Evolutionary conservation across 768 basidiomycete genomes (phyloP).

Genomic region (Leccinum disarticulatum): DNA sequence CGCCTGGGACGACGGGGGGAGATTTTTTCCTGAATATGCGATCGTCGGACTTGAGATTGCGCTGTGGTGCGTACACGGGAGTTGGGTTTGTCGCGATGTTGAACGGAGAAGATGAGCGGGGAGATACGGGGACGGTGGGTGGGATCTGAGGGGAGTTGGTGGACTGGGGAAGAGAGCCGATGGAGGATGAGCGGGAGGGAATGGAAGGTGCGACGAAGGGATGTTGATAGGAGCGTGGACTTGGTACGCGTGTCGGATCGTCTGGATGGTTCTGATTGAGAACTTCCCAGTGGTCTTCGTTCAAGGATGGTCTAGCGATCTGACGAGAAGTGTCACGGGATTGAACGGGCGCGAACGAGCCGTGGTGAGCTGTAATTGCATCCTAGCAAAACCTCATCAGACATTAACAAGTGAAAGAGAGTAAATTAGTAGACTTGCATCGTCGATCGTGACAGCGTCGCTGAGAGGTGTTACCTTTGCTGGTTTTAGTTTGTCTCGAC

Average conservation of each 20-base stretch:
- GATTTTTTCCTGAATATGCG: constrained; percentile 31
- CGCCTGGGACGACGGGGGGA: constrained; percentile 30
- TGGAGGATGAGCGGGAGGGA: constrained; percentile 52
- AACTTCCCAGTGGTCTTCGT: constrained; percentile 51
- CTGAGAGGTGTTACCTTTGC: constrained; percentile 30
- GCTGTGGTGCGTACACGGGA: constrained; percentile 16
- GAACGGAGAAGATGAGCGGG: constrained; percentile 49
- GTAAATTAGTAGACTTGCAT: constrained; percentile 16
- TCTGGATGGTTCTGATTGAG: constrained; percentile 31
- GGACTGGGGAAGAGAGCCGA: constrained; percentile 45
- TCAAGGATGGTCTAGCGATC: constrained; percentile 24
- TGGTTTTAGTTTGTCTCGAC: constrained; percentile 46
- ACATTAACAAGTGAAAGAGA: no score
- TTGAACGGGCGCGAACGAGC: constrained; percentile 9
- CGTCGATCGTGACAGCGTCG: constrained; percentile 29
- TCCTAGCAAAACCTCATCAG: constrained; percentile 17
- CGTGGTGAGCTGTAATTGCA: constrained; percentile 26
- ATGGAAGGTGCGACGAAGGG: constrained; percentile 30
- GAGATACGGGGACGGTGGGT: constrained; percentile 19
- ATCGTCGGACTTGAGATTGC: constrained; percentile 20
- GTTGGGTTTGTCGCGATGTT: constrained; percentile 32
- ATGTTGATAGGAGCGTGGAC: constrained; percentile 26
- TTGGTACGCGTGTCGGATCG: constrained; percentile 21
- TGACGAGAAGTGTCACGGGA: constrained; percentile 17
- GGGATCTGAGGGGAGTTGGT: constrained; percentile 40